Evolutionary conservation across 345 rosid genomes (phyloP).

Genomic region (Abelmoschus esculentus): DNA sequence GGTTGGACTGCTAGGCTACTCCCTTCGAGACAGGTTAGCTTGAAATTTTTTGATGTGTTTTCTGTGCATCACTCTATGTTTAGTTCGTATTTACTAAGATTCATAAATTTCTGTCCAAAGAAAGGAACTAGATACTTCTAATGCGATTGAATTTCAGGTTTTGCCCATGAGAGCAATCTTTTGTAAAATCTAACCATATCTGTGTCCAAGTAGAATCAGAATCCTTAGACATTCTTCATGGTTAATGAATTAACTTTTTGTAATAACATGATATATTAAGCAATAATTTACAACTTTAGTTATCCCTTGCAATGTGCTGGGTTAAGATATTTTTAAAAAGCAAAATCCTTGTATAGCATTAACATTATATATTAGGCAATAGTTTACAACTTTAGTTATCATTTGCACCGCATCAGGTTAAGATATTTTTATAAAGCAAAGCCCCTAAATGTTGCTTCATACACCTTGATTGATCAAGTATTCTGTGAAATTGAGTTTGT

Average conservation of each 20-base stretch:
- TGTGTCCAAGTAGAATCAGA: no score
- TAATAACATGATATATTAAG: not conserved
- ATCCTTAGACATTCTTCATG: no score
- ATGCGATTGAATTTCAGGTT: not conserved
- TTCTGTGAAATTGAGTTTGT: no score
- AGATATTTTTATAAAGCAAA: no score
- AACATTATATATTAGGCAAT: not conserved
- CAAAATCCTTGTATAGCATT: not conserved
- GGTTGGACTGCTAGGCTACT: slow-evolving; percentile 87
- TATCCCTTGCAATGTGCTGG: not conserved
- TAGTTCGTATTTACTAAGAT: not conserved
- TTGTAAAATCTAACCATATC: no score
- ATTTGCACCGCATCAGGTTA: no score
- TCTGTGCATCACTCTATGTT: not conserved
- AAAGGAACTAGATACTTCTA: not conserved
- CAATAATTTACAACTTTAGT: not conserved
- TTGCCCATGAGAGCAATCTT: not conserved
- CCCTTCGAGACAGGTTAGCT: slow-evolving; percentile 77
- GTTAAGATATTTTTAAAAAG: no score
- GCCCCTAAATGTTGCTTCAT: no score
- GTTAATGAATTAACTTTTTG: not conserved
- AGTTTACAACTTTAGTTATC: not conserved
- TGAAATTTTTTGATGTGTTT: not conserved
- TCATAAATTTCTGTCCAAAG: not conserved
- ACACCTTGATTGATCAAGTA: no score